These are phyloP conservation scores for Blastobotrys parvus DNA, from an alignment of 805 yeast genomes.

Conservation along the genomic window DNA sequence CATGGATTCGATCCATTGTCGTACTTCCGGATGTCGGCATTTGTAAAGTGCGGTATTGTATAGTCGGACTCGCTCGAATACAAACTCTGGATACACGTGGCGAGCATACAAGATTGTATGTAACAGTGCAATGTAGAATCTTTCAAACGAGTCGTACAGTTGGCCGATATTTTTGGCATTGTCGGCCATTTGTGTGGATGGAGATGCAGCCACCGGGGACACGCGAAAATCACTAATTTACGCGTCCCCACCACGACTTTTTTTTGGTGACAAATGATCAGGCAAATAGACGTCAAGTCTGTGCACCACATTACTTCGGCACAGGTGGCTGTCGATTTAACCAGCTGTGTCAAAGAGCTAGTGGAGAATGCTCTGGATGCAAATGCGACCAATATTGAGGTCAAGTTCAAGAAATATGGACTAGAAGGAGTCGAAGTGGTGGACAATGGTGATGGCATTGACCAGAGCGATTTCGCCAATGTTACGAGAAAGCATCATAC, in stretches of 20 bases:
- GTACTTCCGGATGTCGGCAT: slow-evolving; percentile 41
- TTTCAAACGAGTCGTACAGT: slow-evolving; percentile 29
- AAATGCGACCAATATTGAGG: slow-evolving; percentile 54
- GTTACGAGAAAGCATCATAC: slow-evolving; percentile 47
- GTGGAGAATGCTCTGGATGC: slow-evolving; percentile 88
- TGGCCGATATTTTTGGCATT: background rate
- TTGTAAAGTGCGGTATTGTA: slow-evolving; percentile 37
- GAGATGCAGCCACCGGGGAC: background rate
- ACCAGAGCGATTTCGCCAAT: slow-evolving; percentile 35
- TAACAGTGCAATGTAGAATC: slow-evolving; percentile 42
- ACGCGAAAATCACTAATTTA: background rate
- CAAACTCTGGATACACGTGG: slow-evolving; percentile 42
- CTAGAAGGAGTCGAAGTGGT: slow-evolving; percentile 56
- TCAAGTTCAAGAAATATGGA: slow-evolving; percentile 65
- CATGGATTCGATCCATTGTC: slow-evolving; percentile 35
- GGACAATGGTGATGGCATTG: slow-evolving; percentile 73
- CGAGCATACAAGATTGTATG: slow-evolving; percentile 50
- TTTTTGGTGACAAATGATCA: slow-evolving; percentile 19
- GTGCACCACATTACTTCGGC: slow-evolving; percentile 80
- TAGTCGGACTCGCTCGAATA: slow-evolving; percentile 37
- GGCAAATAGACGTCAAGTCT: slow-evolving; percentile 41
- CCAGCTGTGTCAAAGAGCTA: slow-evolving; percentile 73
- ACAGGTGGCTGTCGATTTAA: slow-evolving; percentile 78
- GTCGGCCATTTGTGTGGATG: background rate
- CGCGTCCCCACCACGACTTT: background rate